Evolutionary conservation across 352 stramenopile species (phyloP), one percentile per base, ranked within the genome.

Genomic region (Globisporangium recalcitrans): DNA sequence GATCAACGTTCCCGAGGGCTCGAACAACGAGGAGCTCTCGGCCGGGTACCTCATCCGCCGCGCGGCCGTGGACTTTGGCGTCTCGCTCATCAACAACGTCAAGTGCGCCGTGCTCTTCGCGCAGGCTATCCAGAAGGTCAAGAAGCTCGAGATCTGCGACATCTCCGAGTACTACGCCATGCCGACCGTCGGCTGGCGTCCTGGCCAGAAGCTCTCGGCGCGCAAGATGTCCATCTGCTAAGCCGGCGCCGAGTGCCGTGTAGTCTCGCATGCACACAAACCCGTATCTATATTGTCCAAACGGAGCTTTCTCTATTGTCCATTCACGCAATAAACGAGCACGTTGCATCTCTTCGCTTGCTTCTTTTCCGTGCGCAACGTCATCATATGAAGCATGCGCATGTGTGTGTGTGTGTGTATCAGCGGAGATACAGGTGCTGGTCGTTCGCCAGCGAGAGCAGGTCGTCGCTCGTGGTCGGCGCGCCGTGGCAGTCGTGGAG

Each of bases 81-180:
- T 98, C 54, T 87, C 91, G 53, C 70, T 98, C 63, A 75, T 98
- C 52, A 98, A 91, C 29, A 96, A 96, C 76, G 88, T 92, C 58
- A 93, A 86, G 52, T 73, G 97, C 51, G 90, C 96, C 61, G 90
- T 97, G 77, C 78, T 98, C 49, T 97, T 97, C 69, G 90, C 94
- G 44, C 86, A 96, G 58, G 72, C 90, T 11, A 93, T 98, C 67
- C 80, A 97, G 68, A 91, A 93, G 69, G 83, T 91, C 22, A 93
- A 90, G 70, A 97, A 97, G 71, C 83, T 98, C 63, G 97, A 99
- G 77, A 98, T 98, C 59, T 98, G 80, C 77, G 86, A 89, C 73
- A 90, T 91, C 60, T 65, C 71, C 51, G 80, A 91, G 68, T 91
- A 93, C 69, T 91, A 93, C 67, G 80, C 82, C 38, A 91, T 93